These are phyloP conservation scores for Marsdenia floribunda DNA, from an alignment of 257 asterid genomes.

Conservation along the genomic window DNA sequence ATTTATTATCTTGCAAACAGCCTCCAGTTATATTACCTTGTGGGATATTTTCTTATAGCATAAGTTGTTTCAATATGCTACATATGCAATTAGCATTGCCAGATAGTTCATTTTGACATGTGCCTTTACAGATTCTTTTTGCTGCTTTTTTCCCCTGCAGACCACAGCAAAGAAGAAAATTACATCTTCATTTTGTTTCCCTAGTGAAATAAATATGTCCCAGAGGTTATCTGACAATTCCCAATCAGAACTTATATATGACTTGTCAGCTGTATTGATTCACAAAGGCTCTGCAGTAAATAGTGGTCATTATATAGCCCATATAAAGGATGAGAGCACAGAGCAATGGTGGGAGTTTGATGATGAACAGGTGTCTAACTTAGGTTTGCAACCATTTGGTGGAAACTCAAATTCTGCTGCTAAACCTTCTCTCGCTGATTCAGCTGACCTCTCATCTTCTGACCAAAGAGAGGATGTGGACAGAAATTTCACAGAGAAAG, in stretches of 20 bases:
- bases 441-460: conserved; percentile 39
- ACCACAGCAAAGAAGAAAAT: conserved; percentile 90
- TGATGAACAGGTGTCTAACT: conserved; percentile 76
- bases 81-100: neutral
- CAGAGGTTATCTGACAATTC: conserved; percentile 57
- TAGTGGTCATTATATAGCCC: conserved; percentile 94
- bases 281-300: conserved; percentile 97
- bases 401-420: conserved; percentile 38
- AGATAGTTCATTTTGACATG: conserved; percentile 7
- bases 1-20: neutral
- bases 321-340: conserved; percentile 75
- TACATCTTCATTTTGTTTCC: conserved; percentile 81
- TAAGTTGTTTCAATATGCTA: neutral
- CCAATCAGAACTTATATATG: conserved; percentile 56
- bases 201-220: conserved; percentile 73
- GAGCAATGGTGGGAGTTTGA: conserved; percentile 99
- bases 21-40: neutral
- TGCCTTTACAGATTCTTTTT: conserved; percentile 19
- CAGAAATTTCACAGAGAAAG: conserved; percentile 34
- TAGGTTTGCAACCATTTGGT: conserved; percentile 82
- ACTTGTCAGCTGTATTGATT: conserved; percentile 91
- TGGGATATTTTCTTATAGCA: neutral
- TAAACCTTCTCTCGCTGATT: conserved; percentile 43
- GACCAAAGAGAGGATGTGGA: conserved; percentile 31
- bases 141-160: conserved; percentile 48